Conservation (phyloP, 2,329 filamentous ascomycete genomes). For the Mariannaea sp. region DNA sequence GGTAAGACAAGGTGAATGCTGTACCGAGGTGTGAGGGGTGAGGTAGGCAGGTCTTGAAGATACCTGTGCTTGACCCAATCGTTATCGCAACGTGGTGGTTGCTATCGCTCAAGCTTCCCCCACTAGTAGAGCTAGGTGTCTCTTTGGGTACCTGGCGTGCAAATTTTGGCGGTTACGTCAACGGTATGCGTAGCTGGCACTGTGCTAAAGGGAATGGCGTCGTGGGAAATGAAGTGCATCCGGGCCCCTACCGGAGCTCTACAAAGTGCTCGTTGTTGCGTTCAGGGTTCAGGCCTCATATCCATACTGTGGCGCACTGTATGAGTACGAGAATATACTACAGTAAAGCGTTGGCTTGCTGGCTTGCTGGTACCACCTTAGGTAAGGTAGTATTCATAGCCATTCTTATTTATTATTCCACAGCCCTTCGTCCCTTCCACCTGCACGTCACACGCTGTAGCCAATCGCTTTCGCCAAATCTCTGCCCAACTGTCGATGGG, state of each 20-base stretch:
- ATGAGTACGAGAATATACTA: background rate
- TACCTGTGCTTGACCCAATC: constrained; percentile 2
- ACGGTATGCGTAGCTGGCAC: constrained; percentile 3
- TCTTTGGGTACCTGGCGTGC: too few relatives aligned
- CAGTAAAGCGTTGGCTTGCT: too few relatives aligned
- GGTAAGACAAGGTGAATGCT: constrained; percentile 7
- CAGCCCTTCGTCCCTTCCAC: too few relatives aligned
- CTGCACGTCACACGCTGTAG: constrained; percentile 16
- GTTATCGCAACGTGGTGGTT: constrained; percentile 36
- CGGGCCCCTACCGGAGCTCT: too few relatives aligned
- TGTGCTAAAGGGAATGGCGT: background rate
- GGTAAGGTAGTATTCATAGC: too few relatives aligned
- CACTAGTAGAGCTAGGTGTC: constrained; percentile 23
- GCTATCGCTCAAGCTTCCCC: constrained; percentile 30
- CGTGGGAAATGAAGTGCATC: too few relatives aligned
- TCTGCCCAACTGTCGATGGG: constrained; percentile 17
- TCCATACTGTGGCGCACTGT: background rate
- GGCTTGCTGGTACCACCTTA: too few relatives aligned
- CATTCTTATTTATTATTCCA: too few relatives aligned
- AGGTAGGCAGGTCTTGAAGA: constrained; percentile 1
- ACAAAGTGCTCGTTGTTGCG: too few relatives aligned
- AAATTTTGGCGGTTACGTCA: too few relatives aligned
- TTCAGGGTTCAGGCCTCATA: too few relatives aligned
- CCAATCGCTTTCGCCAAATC: constrained; percentile 27
- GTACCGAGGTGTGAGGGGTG: too few relatives aligned